A percentile compares a stretch with the other conserved stretches of the same genome.
Evolutionary conservation across 2,329 filamentous ascomycete species (phyloP).

Genomic region (Pseudocercospora ulei): DNA sequence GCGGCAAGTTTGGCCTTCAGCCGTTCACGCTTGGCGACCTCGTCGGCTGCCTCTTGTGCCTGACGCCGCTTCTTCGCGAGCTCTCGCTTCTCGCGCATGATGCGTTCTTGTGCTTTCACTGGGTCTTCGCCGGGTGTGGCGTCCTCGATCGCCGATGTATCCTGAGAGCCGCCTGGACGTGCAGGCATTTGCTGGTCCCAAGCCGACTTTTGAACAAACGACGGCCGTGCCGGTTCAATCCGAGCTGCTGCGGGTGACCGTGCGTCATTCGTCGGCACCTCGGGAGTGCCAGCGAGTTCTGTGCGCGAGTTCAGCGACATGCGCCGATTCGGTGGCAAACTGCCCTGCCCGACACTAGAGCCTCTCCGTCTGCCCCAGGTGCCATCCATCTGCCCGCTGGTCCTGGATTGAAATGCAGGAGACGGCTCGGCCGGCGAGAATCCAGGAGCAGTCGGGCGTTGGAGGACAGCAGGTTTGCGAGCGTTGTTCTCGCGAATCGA

Average conservation of each 20-base stretch:
- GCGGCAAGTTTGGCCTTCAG: conserved; percentile 33
- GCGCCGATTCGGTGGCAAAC: conserved; percentile 58
- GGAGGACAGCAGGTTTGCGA: conserved; percentile 67
- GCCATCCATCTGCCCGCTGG: conserved; percentile 53
- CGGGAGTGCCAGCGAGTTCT: conserved; percentile 27
- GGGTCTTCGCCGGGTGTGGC: conserved; percentile 45
- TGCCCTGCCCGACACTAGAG: conserved; percentile 84
- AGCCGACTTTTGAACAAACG: conserved; percentile 28
- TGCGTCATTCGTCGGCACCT: conserved; percentile 10
- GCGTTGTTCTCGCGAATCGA: conserved; percentile 58
- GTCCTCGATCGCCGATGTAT: conserved; percentile 11
- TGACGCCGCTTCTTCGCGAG: conserved; percentile 26
- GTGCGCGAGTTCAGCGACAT: conserved; percentile 46
- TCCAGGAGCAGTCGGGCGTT: conserved; percentile 57
- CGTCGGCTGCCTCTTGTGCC: conserved; percentile 29
- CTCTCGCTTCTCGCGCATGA: conserved; percentile 37
- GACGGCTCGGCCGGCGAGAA: conserved; percentile 69
- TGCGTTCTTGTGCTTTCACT: conserved; percentile 54
- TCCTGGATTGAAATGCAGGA: conserved; percentile 72
- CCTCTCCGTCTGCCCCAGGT: conserved; percentile 62
- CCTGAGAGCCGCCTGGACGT: conserved; percentile 16
- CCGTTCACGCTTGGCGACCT: conserved; percentile 29
- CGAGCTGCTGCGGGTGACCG: conserved; percentile 19
- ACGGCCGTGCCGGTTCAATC: conserved; percentile 19
- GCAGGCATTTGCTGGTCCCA: conserved; percentile 33